Evolutionary conservation across 257 asterid genomes (phyloP).

Genomic region (Plantago elongata): DNA sequence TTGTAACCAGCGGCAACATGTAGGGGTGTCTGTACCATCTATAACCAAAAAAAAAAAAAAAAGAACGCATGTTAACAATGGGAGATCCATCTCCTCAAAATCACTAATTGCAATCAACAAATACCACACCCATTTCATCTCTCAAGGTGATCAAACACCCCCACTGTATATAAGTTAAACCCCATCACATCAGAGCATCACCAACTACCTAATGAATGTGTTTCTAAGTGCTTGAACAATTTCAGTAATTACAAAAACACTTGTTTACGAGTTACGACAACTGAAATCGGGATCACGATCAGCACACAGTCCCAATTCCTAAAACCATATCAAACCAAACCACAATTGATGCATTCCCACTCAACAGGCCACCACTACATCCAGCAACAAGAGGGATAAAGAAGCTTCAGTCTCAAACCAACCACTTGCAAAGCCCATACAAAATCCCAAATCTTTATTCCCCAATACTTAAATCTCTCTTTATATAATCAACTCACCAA

Average conservation of each 20-base stretch:
- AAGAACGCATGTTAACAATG: background rate
- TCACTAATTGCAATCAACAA: too few species aligned
- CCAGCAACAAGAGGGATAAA: too few species aligned
- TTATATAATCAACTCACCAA: too few species aligned
- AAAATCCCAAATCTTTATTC: too few species aligned
- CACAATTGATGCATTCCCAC: too few species aligned
- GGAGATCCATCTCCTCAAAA: too few species aligned
- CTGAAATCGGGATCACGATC: background rate
- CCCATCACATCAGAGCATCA: too few species aligned
- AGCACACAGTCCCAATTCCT: background rate
- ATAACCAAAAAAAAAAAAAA: constrained; percentile 22
- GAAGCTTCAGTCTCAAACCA: too few species aligned
- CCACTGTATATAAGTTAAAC: background rate
- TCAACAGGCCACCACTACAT: too few species aligned
- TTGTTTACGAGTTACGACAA: background rate
- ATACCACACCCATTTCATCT: background rate
- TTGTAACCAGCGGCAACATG: constrained; percentile 97
- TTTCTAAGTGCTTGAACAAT: background rate
- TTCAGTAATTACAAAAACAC: background rate
- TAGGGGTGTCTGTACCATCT: constrained; percentile 98
- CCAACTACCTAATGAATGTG: too few species aligned
- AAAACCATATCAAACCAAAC: background rate
- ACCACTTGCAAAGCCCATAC: too few species aligned
- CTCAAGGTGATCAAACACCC: background rate
- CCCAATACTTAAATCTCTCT: too few species aligned